Evolutionary conservation across 805 yeast genomes (phyloP).

Genomic region (Yamadazyma nakazawae): DNA sequence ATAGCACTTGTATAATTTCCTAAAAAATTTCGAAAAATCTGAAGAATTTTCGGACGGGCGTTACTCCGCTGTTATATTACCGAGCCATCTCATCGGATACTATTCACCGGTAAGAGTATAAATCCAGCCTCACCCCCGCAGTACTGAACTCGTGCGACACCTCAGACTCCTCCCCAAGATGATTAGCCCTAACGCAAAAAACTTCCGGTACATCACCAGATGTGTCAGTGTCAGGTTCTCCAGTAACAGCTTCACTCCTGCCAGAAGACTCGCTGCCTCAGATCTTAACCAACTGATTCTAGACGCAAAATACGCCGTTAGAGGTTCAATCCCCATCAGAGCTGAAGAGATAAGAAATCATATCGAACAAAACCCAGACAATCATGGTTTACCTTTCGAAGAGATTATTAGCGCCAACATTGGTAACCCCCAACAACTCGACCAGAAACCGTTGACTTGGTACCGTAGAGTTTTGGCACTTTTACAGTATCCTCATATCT

Average conservation of each 20-base stretch:
- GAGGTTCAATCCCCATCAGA: slow-evolving; percentile 90
- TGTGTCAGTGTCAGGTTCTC: not conserved
- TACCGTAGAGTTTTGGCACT: slow-evolving; percentile 87
- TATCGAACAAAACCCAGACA: slow-evolving; percentile 45
- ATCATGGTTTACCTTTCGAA: slow-evolving; percentile 69
- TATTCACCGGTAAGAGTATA: too few species aligned
- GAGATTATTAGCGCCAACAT: slow-evolving; percentile 86
- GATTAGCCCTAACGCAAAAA: not conserved
- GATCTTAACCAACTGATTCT: slow-evolving; percentile 74
- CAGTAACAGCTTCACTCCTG: slow-evolving; percentile 10
- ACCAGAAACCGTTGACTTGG: slow-evolving; percentile 92
- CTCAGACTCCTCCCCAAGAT: not conserved
- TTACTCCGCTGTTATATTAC: too few species aligned
- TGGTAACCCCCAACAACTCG: slow-evolving; percentile 97
- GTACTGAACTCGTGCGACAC: not conserved
- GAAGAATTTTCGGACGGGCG: too few species aligned
- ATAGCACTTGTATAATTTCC: too few species aligned
- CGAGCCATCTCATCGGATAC: too few species aligned
- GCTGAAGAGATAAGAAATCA: slow-evolving; percentile 78
- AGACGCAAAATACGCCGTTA: slow-evolving; percentile 91
- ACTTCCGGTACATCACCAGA: not conserved
- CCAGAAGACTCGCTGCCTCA: slow-evolving; percentile 15
- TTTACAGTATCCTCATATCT: slow-evolving; percentile 76
- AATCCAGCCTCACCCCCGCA: not conserved
- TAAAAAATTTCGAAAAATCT: too few species aligned